These are phyloP conservation scores for Austroboletus eburneus DNA, from an alignment of 768 basidiomycete genomes.

Conservation along the genomic window DNA sequence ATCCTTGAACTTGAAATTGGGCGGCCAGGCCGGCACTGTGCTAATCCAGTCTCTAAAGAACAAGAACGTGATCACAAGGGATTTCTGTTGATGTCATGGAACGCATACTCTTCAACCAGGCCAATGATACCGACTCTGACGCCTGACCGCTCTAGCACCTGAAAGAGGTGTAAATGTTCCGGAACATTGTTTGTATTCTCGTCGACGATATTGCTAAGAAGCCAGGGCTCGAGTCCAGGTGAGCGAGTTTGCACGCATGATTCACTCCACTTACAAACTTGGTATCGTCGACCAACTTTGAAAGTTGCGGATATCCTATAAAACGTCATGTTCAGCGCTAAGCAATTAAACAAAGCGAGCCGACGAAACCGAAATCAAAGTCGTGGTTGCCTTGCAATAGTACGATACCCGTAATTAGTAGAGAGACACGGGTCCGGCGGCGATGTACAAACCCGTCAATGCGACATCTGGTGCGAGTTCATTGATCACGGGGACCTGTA, in stretches of 20 bases:
- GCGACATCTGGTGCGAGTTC: conserved; percentile 74
- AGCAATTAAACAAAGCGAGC: not conserved
- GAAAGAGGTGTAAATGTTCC: conserved; percentile 53
- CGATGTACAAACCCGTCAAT: conserved; percentile 59
- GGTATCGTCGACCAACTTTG: conserved; percentile 65
- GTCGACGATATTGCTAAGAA: conserved; percentile 85
- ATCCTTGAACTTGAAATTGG: conserved; percentile 68
- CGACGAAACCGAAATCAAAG: conserved; percentile 72
- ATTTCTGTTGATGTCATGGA: not conserved
- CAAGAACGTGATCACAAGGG: not conserved
- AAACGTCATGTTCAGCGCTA: not conserved
- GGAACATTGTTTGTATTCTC: conserved; percentile 60
- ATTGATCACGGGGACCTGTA: conserved; percentile 85
- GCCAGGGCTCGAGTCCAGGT: conserved; percentile 62
- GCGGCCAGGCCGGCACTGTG: conserved; percentile 84
- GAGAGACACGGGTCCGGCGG: not conserved
- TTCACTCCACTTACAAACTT: conserved; percentile 54
- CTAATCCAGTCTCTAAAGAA: conserved; percentile 84
- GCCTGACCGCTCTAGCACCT: conserved; percentile 66
- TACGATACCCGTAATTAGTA: conserved; percentile 6
- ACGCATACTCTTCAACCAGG: conserved; percentile 73
- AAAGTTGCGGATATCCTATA: conserved; percentile 59
- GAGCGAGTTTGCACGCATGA: not conserved
- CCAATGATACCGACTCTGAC: conserved; percentile 78
- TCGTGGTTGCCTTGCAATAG: conserved; percentile 75